These are phyloP conservation scores for Sporobolomyces phaffii DNA, from an alignment of 768 basidiomycete genomes.

Conservation along the genomic window DNA sequence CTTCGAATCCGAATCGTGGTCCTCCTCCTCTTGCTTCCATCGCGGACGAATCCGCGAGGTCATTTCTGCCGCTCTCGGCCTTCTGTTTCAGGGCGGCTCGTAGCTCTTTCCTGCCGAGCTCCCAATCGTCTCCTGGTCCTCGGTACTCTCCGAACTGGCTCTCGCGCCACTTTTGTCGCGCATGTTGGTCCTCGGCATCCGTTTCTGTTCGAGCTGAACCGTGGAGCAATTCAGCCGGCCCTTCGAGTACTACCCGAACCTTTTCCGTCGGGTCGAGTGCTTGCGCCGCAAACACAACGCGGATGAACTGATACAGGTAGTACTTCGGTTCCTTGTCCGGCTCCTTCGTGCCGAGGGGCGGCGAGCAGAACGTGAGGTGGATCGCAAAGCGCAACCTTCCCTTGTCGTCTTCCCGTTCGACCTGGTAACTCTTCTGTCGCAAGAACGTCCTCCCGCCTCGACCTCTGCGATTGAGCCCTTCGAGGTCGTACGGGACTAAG, in stretches of 20 bases:
- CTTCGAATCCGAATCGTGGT: too few relatives aligned
- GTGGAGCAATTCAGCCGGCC: slow-evolving; percentile 15
- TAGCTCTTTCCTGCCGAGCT: slow-evolving; percentile 17
- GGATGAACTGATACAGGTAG: slow-evolving; percentile 44
- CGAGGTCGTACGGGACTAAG: slow-evolving; percentile 45
- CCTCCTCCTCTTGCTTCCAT: slow-evolving; percentile 5
- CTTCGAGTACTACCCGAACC: slow-evolving; percentile 39
- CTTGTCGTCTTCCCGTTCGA: slow-evolving; percentile 14
- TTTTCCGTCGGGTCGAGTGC: slow-evolving; percentile 40
- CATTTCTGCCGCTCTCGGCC: too few relatives aligned
- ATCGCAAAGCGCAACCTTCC: slow-evolving; percentile 44
- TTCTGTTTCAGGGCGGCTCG: neutral
- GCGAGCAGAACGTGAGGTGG: slow-evolving; percentile 45
- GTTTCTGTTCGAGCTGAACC: neutral
- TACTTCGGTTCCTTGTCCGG: neutral
- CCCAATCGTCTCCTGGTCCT: slow-evolving; percentile 37
- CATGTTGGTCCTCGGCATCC: neutral
- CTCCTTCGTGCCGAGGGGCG: slow-evolving; percentile 21
- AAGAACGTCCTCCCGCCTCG: slow-evolving; percentile 43
- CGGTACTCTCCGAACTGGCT: slow-evolving; percentile 1
- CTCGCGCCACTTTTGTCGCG: neutral
- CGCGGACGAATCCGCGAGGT: neutral
- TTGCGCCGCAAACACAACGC: slow-evolving; percentile 45
- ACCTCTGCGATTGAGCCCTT: slow-evolving; percentile 38
- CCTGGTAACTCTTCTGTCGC: slow-evolving; percentile 42